A percentile compares a stretch with the other conserved stretches of the same genome.
These are phyloP conservation scores for Taphrina pruni DNA, from an alignment of 1,139 yeast genomes.

Conservation along the genomic window DNA sequence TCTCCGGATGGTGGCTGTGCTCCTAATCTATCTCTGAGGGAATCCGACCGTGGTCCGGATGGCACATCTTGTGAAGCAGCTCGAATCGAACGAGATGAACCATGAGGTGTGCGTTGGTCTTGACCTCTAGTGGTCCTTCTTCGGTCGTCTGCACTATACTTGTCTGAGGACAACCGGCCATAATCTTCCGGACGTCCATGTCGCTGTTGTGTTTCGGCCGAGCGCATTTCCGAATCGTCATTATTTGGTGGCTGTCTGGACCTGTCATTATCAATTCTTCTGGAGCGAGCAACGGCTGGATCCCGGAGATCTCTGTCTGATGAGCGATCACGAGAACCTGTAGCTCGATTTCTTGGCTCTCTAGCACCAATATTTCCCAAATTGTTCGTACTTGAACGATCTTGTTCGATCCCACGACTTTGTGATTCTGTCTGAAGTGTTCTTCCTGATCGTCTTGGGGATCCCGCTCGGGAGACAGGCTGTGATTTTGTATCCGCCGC, in stretches of 20 bases:
- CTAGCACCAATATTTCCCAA: background rate
- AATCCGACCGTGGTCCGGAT: slow-evolving; percentile 3
- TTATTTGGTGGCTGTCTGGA: background rate
- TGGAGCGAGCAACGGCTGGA: background rate
- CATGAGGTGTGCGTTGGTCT: background rate
- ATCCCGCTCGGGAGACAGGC: background rate
- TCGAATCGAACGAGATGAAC: background rate
- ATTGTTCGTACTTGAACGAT: background rate
- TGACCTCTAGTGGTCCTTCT: slow-evolving; percentile 3
- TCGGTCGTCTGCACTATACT: background rate
- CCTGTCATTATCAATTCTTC: background rate
- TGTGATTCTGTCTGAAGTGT: background rate
- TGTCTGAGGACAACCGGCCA: slow-evolving; percentile 7
- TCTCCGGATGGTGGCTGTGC: background rate
- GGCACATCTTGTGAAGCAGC: slow-evolving; percentile 3
- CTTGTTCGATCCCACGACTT: background rate
- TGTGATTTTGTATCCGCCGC: background rate
- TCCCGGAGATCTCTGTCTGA: background rate
- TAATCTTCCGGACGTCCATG: background rate
- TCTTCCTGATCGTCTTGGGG: background rate
- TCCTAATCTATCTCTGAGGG: background rate
- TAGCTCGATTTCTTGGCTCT: background rate
- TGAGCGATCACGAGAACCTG: background rate
- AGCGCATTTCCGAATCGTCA: background rate
- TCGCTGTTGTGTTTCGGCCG: background rate